phyloP scores from a whole-genome alignment of 2,329 filamentous ascomycete species.

The Penicillium sp. region DNA sequence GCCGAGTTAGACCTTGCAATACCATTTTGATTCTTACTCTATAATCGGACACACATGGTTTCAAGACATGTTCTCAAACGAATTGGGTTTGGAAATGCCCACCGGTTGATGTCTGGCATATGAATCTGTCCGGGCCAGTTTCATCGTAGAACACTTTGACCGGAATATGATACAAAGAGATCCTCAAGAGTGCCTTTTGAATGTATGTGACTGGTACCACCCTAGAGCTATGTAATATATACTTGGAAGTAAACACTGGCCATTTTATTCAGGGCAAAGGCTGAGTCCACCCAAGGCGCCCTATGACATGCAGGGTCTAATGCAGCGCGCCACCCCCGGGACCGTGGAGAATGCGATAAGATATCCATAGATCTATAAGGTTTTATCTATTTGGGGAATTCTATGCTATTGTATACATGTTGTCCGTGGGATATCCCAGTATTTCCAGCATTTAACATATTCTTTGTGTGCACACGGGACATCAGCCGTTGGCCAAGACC shows the following conservation, averaged over 20 bases:
- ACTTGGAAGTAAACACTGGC: neutral
- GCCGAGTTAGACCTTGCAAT: slow-evolving; percentile 40
- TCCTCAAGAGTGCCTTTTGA: neutral
- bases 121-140: neutral
- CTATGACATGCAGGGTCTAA: slow-evolving; percentile 16
- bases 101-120: neutral
- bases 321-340: slow-evolving; percentile 12
- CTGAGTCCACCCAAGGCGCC: neutral
- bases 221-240: neutral
- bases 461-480: neutral
- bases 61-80: neutral
- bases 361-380: neutral
- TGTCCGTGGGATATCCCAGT: neutral
- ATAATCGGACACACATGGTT: neutral
- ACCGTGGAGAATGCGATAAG: slow-evolving; percentile 17
- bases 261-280: neutral
- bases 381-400: neutral
- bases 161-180: neutral
- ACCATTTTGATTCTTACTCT: slow-evolving; percentile 30
- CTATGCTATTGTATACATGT: neutral
- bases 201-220: neutral
- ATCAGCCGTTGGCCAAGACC: slow-evolving; percentile 9
- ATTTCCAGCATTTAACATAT: neutral
- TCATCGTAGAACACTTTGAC: slow-evolving; percentile 4
- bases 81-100: neutral